A percentile compares a stretch with the other conserved stretches of the same genome.
phyloP scores from a whole-genome alignment of 2,329 filamentous ascomycete species.

The Aureobasidium sp. region DNA sequence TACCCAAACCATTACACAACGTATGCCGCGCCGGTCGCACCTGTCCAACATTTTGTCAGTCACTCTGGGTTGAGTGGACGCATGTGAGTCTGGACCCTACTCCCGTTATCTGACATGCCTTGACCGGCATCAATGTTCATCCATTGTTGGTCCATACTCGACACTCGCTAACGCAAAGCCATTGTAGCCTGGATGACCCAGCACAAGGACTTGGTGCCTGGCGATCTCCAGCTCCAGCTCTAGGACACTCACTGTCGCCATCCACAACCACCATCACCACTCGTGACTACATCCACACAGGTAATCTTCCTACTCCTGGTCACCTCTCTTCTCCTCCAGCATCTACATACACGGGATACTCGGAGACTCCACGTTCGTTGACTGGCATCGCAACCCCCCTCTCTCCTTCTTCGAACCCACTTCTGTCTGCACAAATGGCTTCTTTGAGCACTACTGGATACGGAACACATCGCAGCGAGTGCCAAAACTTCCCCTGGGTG shows the following conservation, averaged over 20 bases:
- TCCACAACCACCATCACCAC: neutral
- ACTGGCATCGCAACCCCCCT: slow-evolving; percentile 19
- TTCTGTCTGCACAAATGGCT: slow-evolving; percentile 20
- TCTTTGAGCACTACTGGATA: slow-evolving; percentile 19
- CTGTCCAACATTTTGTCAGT: slow-evolving; percentile 29
- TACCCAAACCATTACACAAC: slow-evolving; percentile 27
- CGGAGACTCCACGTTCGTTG: slow-evolving; percentile 24
- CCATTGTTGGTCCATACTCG: slow-evolving; percentile 17
- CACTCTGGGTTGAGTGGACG: slow-evolving; percentile 32
- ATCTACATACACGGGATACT: slow-evolving; percentile 21
- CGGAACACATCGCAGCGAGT: slow-evolving; percentile 20
- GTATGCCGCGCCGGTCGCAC: slow-evolving; percentile 26
- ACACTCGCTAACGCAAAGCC: slow-evolving; percentile 13
- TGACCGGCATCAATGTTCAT: slow-evolving; percentile 10
- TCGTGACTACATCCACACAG: slow-evolving; percentile 18
- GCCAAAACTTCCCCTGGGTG: slow-evolving; percentile 37
- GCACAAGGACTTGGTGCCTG: slow-evolving; percentile 19
- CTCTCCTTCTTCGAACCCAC: slow-evolving; percentile 12
- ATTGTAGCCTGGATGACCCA: slow-evolving; percentile 8
- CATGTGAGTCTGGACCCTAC: slow-evolving; percentile 35
- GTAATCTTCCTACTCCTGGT: slow-evolving; percentile 21
- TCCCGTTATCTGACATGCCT: slow-evolving; percentile 5
- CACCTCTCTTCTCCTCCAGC: slow-evolving; percentile 22
- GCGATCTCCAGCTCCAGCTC: slow-evolving; percentile 19
- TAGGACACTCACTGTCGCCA: slow-evolving; percentile 3